Conservation (phyloP, 2,329 filamentous ascomycete genomes). For the Pseudocercospora eumusae region DNA sequence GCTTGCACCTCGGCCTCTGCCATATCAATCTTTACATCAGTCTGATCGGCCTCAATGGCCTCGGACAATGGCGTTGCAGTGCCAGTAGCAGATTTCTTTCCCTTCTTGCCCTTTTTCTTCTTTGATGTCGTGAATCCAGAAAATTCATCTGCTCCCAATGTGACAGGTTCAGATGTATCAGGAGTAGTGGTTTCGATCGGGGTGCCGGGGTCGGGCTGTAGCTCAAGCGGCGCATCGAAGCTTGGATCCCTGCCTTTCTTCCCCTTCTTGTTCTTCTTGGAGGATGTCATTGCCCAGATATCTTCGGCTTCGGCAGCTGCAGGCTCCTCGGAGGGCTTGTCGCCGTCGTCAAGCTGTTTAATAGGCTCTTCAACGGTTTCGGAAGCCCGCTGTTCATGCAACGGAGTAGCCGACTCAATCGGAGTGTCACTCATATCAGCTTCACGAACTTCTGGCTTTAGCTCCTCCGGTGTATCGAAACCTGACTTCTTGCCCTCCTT, state of each 20-base stretch:
- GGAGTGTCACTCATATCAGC: neutral
- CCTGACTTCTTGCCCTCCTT: constrained; percentile 41
- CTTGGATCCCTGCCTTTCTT: constrained; percentile 46
- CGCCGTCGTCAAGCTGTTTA: constrained; percentile 1
- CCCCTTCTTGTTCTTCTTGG: constrained; percentile 37
- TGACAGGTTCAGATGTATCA: neutral
- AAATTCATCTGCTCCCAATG: constrained; percentile 13
- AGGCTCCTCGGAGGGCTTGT: neutral
- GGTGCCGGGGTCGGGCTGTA: no score
- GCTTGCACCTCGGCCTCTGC: neutral
- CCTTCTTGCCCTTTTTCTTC: constrained; percentile 34
- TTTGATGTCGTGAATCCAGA: constrained; percentile 5
- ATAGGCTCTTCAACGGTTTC: neutral
- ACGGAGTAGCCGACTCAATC: neutral
- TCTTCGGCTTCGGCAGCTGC: constrained; percentile 9
- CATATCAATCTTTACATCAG: neutral
- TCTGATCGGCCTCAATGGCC: constrained; percentile 26
- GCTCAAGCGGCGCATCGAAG: constrained; percentile 6
- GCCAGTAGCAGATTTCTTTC: constrained; percentile 30
- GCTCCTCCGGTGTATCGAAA: constrained; percentile 31
- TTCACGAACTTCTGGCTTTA: neutral
- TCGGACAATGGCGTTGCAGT: constrained; percentile 13
- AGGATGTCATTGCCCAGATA: neutral
- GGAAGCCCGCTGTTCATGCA: neutral
- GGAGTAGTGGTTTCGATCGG: neutral